A percentile compares a stretch with the other conserved stretches of the same genome.
These are phyloP conservation scores for Fraxinus paxiana DNA, from an alignment of 305 asterid genomes.

Conservation along the genomic window DNA sequence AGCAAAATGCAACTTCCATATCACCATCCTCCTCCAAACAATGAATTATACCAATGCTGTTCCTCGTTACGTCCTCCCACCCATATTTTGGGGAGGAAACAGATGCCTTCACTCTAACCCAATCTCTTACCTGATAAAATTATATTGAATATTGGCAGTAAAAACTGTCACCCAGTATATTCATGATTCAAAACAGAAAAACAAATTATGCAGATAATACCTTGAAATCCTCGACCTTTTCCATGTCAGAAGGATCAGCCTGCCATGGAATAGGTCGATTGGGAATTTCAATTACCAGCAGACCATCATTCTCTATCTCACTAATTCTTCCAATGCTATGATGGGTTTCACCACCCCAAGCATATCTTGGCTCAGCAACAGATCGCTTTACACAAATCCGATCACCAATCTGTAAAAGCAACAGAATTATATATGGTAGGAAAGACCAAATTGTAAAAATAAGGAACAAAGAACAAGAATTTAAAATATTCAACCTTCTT, in stretches of 20 bases:
- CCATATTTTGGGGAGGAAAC: slow-evolving; percentile 96
- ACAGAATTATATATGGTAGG: neutral
- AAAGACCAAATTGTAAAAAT: neutral
- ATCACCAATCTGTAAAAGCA: slow-evolving; percentile 65
- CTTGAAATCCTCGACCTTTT: slow-evolving; percentile 85
- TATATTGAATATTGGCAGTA: slow-evolving; percentile 19
- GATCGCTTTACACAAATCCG: slow-evolving; percentile 94
- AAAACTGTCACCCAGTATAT: slow-evolving; percentile 7
- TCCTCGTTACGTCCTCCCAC: slow-evolving; percentile 88
- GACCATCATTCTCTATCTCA: slow-evolving; percentile 89
- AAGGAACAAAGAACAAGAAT: neutral
- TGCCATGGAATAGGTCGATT: slow-evolving; percentile 87
- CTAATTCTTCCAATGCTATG: slow-evolving; percentile 88
- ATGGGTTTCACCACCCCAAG: slow-evolving; percentile 99
- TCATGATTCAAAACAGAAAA: slow-evolving; percentile 11
- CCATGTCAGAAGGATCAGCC: slow-evolving; percentile 99
- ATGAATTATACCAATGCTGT: slow-evolving; percentile 76
- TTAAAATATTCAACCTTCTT: neutral
- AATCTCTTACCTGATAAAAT: slow-evolving; percentile 68
- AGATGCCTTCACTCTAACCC: slow-evolving; percentile 87
- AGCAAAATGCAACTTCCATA: slow-evolving; percentile 92
- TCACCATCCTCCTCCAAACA: slow-evolving; percentile 96
- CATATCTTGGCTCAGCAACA: slow-evolving; percentile 94
- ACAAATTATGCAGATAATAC: slow-evolving; percentile 36
- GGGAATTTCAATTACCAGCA: slow-evolving; percentile 74